Evolutionary conservation across 2,329 filamentous ascomycete species (phyloP).

Genomic region (Aplosporella prunicola): DNA sequence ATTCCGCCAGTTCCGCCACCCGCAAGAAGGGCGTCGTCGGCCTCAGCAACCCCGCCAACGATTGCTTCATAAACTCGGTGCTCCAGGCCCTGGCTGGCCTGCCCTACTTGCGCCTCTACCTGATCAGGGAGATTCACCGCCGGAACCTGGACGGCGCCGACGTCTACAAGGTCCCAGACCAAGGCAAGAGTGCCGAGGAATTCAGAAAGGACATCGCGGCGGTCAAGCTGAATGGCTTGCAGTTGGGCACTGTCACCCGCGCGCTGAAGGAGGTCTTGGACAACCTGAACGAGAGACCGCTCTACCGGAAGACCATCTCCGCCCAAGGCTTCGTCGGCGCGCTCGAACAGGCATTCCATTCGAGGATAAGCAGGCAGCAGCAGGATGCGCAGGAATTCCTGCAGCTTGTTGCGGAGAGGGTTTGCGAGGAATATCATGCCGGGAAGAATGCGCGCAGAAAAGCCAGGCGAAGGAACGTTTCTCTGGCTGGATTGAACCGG

Average conservation of each 20-base stretch:
- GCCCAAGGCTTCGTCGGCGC: constrained; percentile 75
- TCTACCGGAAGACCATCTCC: constrained; percentile 88
- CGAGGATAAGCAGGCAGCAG: constrained; percentile 86
- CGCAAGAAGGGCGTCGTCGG: constrained; percentile 85
- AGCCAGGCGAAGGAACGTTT: constrained; percentile 27
- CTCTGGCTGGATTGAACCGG: too few relatives aligned
- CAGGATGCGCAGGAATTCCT: constrained; percentile 97
- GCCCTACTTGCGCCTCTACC: constrained; percentile 77
- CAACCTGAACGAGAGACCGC: constrained; percentile 82
- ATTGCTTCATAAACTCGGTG: constrained; percentile 76
- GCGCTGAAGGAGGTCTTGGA: constrained; percentile 91
- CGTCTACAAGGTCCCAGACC: constrained; percentile 59
- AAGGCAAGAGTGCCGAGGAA: constrained; percentile 33
- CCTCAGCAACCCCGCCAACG: constrained; percentile 80
- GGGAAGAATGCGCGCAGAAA: constrained; percentile 62
- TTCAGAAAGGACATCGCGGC: constrained; percentile 28
- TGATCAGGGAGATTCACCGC: constrained; percentile 84
- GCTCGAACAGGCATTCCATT: constrained; percentile 76
- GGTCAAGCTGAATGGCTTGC: constrained; percentile 51
- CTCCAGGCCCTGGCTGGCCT: constrained; percentile 87
- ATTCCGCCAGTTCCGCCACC: constrained; percentile 48
- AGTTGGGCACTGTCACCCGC: constrained; percentile 72
- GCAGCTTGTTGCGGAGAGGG: constrained; percentile 81
- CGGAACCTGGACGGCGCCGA: constrained; percentile 68
- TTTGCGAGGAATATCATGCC: constrained; percentile 91